Evolutionary conservation across 257 asterid genomes (phyloP), one percentile per base, ranked within the genome.

Genomic region (Solanum bulbocastanum): DNA sequence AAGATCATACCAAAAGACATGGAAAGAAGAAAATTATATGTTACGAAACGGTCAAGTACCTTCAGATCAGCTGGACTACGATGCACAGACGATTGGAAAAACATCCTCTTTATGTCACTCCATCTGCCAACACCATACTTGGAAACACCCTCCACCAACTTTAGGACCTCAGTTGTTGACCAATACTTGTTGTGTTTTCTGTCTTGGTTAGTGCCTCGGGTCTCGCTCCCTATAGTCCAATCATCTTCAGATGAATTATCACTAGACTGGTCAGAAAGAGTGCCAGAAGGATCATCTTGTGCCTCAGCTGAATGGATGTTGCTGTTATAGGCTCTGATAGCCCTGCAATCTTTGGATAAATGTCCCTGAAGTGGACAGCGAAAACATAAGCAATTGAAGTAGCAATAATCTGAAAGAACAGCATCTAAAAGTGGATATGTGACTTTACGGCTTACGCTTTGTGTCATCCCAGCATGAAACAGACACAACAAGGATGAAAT

Each of bases 101-200:
- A 75, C 30, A 78, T 25, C 81, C 27, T 87, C 89, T 79, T 87
- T 8, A 87, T 79, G 39, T 62, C 86, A 22, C 30, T 60, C 89
- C 89, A 87, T 79, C 86, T 87, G 46, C 89, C 89, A 3, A 87
- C 89, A 15, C 89, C 89, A 62, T 60, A 79, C 86, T 25, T 42
- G 65, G 89, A 87, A 27, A 87, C 89, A 27, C 89, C 89, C 42
- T 87, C 86, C 46, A 87, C 89, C 89, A 87, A 42, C 65, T 78
- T 87, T 62, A 60, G 27, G 16, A 87, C 89, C 85, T 87, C 89
- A 18, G 86, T 58, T 33, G 72, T 68, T 8, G 89, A 76, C 89
- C 89, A 87, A 42, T 60, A 75, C 49, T 74, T 74, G 33, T 58
- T 73, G 66, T 56, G 86, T 72, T 60, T 87, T 40, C 89, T 79